phyloP scores from a whole-genome alignment of 2,329 filamentous ascomycete genomes.

The Epichloe sp. region DNA sequence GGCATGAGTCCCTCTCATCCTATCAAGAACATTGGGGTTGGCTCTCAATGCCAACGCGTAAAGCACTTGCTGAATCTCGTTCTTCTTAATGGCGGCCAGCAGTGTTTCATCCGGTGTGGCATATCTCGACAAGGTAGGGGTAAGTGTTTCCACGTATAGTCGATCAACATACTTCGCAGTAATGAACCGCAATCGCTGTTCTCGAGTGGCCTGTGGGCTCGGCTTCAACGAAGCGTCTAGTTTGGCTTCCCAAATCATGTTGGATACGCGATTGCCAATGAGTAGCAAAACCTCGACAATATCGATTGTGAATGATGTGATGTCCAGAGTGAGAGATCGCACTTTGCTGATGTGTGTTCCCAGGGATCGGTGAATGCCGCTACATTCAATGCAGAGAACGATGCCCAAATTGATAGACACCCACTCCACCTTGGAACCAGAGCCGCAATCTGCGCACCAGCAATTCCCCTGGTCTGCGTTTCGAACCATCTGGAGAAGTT shows the following conservation, averaged over 20 bases:
- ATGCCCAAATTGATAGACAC: constrained; percentile 97
- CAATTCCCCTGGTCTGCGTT: constrained; percentile 87
- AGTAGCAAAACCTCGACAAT: constrained; percentile 88
- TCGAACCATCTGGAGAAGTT: constrained; percentile 72
- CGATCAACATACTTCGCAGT: constrained; percentile 86
- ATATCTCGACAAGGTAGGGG: constrained; percentile 62
- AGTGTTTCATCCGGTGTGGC: constrained; percentile 74
- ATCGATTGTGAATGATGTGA: constrained; percentile 90
- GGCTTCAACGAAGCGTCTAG: constrained; percentile 67
- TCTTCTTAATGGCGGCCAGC: constrained; percentile 85
- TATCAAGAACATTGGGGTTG: constrained; percentile 77
- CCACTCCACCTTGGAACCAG: constrained; percentile 90
- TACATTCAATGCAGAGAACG: constrained; percentile 94
- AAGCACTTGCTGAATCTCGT: constrained; percentile 86
- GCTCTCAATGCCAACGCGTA: constrained; percentile 78
- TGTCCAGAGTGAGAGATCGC: constrained; percentile 86
- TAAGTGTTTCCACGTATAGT: constrained; percentile 67
- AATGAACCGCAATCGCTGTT: constrained; percentile 89
- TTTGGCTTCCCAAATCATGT: constrained; percentile 89
- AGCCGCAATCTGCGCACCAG: constrained; percentile 89
- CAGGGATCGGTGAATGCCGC: constrained; percentile 88
- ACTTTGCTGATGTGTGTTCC: constrained; percentile 98
- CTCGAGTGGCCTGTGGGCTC: constrained; percentile 62
- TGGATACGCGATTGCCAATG: constrained; percentile 87
- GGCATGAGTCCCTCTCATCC: constrained; percentile 74